Conservation (phyloP, 148 eudicot genomes). For the Chenopodium suecicum region DNA sequence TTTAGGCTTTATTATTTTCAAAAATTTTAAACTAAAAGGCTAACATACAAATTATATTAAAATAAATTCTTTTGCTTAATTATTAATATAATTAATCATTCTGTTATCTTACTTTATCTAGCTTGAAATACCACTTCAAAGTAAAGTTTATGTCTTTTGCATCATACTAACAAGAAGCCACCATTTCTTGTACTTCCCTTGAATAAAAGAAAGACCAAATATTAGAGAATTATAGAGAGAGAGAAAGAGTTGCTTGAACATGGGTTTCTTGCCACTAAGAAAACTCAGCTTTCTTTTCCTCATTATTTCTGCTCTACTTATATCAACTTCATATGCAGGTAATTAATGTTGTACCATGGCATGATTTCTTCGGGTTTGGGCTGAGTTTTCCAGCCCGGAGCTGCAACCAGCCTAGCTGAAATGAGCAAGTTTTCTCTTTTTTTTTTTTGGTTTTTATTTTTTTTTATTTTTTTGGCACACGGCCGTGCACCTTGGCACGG, state of each 20-base stretch:
- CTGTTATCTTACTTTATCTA: slow-evolving; percentile 26
- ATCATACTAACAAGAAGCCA: slow-evolving; percentile 26
- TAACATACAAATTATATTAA: slow-evolving; percentile 25
- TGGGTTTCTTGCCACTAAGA: slow-evolving; percentile 44
- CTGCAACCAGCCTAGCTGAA: too few relatives aligned
- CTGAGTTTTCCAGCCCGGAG: background rate
- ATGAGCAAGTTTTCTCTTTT: too few relatives aligned
- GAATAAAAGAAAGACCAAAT: slow-evolving; percentile 1
- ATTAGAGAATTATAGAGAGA: slow-evolving; percentile 15
- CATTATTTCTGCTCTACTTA: slow-evolving; percentile 47
- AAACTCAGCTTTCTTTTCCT: slow-evolving; percentile 48
- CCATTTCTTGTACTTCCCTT: slow-evolving; percentile 22
- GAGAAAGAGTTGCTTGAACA: slow-evolving; percentile 27
- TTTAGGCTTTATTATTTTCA: slow-evolving; percentile 21
- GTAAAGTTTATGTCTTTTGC: slow-evolving; percentile 29
- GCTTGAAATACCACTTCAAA: slow-evolving; percentile 23
- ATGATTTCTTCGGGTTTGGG: background rate
- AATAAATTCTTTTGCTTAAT: slow-evolving; percentile 33
- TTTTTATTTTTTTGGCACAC: background rate
- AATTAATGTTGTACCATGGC: background rate
- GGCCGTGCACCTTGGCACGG: background rate
- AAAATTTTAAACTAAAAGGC: slow-evolving; percentile 27
- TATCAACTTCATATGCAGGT: slow-evolving; percentile 71
- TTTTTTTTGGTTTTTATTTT: too few relatives aligned
- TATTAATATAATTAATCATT: slow-evolving; percentile 23